Evolutionary conservation across 2,329 filamentous ascomycete genomes (phyloP), one percentile per base, ranked within the genome.

Genomic region (Fusarium camptoceras): DNA sequence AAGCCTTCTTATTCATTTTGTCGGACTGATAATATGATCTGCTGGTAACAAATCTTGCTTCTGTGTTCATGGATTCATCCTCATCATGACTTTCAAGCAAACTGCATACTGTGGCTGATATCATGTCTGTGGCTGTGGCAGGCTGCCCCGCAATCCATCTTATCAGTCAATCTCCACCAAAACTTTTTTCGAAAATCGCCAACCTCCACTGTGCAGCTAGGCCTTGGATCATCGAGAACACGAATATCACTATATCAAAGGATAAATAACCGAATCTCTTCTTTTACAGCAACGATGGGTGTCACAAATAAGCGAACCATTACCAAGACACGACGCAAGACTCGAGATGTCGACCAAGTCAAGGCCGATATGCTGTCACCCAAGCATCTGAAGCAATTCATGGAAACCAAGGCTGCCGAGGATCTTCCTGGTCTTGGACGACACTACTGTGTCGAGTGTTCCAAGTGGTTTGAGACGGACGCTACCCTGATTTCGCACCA

Each of bases 381-480:
- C 22, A 92, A 91, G 78, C 94, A 98, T 77, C 88, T 99, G 34
- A 83, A 89, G 48, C 88, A 93, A 71, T 94, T 91, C 85, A 92
- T 94, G 78, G 87, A 89, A 51, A 88, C 90, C 44, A 97, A 97
- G 78, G 89, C 91, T 8, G 83, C 87, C 24, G 95, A 98, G 78
- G 96, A 98, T 76, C 86, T 98, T 37, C 96, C 96, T 5, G 95
- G 90, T 0, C 85, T 98, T 50, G 96, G 96, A 27, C 86, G 89
- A 74, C 91, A 91, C 79, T 98, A 98, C 81, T 99, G 96, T 80
- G 85, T 92, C 18, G 92, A 97, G 81, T 99, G 96, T 80, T 92
- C 96, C 68, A 98, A 97, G 83, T 98, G 93, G 91, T 98, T 97
- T 79, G 95, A 98, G 80, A 92, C 90, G 51, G 92, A 96, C 72